Conservation (phyloP, 805 yeast genomes). For the Hanseniaspora hatyaiensis region DNA sequence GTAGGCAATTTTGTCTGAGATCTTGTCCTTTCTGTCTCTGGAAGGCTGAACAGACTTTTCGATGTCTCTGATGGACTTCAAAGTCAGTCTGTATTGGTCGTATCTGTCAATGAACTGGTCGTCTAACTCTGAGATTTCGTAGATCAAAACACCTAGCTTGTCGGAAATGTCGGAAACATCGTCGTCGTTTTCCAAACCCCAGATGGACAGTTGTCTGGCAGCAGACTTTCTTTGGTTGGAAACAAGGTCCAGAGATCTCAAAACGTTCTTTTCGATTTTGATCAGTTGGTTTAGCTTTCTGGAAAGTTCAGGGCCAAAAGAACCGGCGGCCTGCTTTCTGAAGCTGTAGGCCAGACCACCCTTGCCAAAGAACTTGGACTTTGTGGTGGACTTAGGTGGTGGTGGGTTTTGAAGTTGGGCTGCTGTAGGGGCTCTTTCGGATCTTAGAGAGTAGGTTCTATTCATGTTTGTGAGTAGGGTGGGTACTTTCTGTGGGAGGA, state of each 20-base stretch:
- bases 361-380: constrained; percentile 63
- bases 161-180: constrained; percentile 95
- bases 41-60: constrained; percentile 97
- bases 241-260: constrained; percentile 85
- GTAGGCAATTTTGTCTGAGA: constrained; percentile 94
- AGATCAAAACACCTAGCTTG: constrained; percentile 88
- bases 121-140: constrained; percentile 95
- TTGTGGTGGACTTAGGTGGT: constrained; percentile 67
- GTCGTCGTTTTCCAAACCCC: constrained; percentile 98
- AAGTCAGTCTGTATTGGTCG: constrained; percentile 92
- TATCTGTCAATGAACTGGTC: constrained; percentile 97
- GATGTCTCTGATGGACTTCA: constrained; percentile 88
- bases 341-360: constrained; percentile 56
- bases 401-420: constrained; percentile 70
- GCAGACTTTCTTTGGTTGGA: constrained; percentile 91
- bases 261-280: constrained; percentile 91
- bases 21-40: constrained; percentile 93
- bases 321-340: constrained; percentile 79
- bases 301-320: constrained; percentile 87
- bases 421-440: constrained; percentile 72
- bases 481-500: too few species aligned
- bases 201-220: constrained; percentile 88
- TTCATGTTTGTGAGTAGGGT: constrained; percentile 50
- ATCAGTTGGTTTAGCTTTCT: constrained; percentile 83
- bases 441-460: constrained; percentile 95